phyloP scores from a whole-genome alignment of 768 basidiomycete species.

The Lyophyllum decastes region DNA sequence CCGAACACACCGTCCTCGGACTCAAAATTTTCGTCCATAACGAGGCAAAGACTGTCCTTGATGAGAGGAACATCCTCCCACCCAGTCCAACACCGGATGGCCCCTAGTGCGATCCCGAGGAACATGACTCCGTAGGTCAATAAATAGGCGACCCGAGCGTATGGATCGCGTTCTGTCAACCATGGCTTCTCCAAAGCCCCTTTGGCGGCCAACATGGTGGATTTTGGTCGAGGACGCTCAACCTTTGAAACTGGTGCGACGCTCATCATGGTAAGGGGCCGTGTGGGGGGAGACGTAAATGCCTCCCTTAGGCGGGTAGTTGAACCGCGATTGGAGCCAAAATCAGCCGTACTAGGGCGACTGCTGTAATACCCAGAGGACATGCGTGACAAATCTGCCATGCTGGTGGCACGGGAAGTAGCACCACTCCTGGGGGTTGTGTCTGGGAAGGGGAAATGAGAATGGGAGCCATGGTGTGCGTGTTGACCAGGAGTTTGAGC shows the following conservation, averaged over 20 bases:
- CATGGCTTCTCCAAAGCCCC: conserved; percentile 61
- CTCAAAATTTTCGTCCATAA: conserved; percentile 79
- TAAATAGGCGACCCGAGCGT: conserved; percentile 55
- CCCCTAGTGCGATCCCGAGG: conserved; percentile 57
- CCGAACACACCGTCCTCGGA: conserved; percentile 59
- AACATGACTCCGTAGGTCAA: conserved; percentile 62
- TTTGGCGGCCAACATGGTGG: conserved; percentile 44
- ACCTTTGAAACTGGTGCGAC: conserved; percentile 44
- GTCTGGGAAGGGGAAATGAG: conserved; percentile 37
- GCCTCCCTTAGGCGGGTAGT: conserved; percentile 50
- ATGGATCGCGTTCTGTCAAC: conserved; percentile 57
- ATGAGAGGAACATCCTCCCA: conserved; percentile 53
- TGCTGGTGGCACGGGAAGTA: conserved; percentile 40
- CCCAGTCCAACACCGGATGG: conserved; percentile 55
- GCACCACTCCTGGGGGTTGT: conserved; percentile 34
- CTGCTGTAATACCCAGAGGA: conserved; percentile 39
- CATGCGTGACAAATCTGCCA: conserved; percentile 43
- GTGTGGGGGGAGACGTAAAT: conserved; percentile 58
- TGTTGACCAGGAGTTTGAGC: conserved; percentile 24
- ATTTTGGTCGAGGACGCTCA: conserved; percentile 47
- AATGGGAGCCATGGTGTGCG: conserved; percentile 14
- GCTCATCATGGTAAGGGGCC: conserved; percentile 58
- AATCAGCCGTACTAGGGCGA: conserved; percentile 34
- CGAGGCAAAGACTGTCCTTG: conserved; percentile 54
- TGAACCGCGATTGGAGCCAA: conserved; percentile 32